Base-by-base conservation (phyloP, 345 rosid species). In the Bretschneidera sinensis region DNA sequence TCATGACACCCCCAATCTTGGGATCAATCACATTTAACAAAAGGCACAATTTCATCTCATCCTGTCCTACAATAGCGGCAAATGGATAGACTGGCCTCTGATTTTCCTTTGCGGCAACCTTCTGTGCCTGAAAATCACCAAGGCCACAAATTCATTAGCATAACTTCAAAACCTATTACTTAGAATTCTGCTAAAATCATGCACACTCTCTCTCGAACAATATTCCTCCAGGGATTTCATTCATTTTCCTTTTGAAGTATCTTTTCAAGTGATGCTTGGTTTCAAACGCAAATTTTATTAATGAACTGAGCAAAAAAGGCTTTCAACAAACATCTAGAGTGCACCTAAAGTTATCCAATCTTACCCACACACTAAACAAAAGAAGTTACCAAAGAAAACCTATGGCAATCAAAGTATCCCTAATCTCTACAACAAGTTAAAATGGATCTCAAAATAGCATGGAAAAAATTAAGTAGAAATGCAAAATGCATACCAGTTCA, bases 21-120 rank as follows among this genome's bases (percentile, higher is more conserved):
- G 97, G 97, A 74, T 94, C 98, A 24, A 89, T 94, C 68, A 94
- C 99, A 63, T 89, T 88, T 34, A 92, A 68, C 61, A 94, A 48
- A 63, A 94, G 97, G 70, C 99, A 94, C 10, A 92, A 67, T 65
- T 89, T 92, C 98, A 92, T 89, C 86, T 92, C 98, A 61, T 92
- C 98, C 71, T 92, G 95, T 64, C 98, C 98, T 31, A 92, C 98
- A 54, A 92, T 86, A 45, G 98, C 98, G 14, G 95, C 84, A 64
- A 92, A 92, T 7, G 98, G 98, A 76, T 78, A 92, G 8, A 89
- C 96, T 0, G 98, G 95, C 56, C 98, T 85, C 65, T 82, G 92
- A 70, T 63, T 92, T 52, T 86, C 91, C 72, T 83, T 90, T 23
- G 72, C 50, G 33, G 77, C 81, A 54, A 72, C 55, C 77, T 83